Evolutionary conservation across 139 green algal genomes (phyloP).

Genomic region (Chlorella sp.): DNA sequence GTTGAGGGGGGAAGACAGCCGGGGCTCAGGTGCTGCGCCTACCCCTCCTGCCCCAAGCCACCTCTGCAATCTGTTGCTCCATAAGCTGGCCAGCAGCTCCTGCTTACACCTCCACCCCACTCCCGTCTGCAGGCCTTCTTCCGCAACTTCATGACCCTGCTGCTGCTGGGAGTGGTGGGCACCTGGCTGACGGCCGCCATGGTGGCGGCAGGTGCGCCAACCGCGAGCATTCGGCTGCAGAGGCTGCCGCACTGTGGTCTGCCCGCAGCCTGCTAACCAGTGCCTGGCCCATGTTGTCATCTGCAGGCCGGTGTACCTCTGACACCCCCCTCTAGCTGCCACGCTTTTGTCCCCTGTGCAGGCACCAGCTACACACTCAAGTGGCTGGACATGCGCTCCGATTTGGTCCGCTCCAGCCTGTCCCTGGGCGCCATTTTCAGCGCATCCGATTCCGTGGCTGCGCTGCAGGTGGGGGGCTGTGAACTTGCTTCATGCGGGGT

Average conservation of each 20-base stretch:
- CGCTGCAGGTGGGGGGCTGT: conserved; percentile 74
- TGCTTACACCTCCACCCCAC: not conserved
- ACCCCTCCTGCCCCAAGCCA: too few species aligned
- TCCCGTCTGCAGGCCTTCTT: conserved; percentile 32
- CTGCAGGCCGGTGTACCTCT: too few species aligned
- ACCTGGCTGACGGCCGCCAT: conserved; percentile 46
- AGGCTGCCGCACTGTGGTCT: too few species aligned
- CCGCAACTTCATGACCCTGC: conserved; percentile 74
- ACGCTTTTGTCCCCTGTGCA: not conserved
- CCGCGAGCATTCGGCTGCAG: too few species aligned
- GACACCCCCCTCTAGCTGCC: too few species aligned
- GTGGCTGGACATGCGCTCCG: not conserved
- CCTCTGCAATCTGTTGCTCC: too few species aligned
- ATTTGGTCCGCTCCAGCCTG: conserved; percentile 62
- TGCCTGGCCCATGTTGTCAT: too few species aligned
- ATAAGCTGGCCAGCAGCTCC: conserved; percentile 56
- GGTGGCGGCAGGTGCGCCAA: not conserved
- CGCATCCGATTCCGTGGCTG: conserved; percentile 89
- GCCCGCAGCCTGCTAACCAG: not conserved
- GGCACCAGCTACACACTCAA: conserved; percentile 1
- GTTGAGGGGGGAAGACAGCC: too few species aligned
- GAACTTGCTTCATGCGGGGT: too few species aligned
- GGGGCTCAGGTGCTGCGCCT: too few species aligned
- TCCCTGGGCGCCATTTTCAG: conserved; percentile 90
- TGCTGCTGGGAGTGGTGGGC: conserved; percentile 71